Base-by-base conservation (phyloP, 495 filamentous ascomycete genomes). In the Hyaloscypha bicolor region DNA sequence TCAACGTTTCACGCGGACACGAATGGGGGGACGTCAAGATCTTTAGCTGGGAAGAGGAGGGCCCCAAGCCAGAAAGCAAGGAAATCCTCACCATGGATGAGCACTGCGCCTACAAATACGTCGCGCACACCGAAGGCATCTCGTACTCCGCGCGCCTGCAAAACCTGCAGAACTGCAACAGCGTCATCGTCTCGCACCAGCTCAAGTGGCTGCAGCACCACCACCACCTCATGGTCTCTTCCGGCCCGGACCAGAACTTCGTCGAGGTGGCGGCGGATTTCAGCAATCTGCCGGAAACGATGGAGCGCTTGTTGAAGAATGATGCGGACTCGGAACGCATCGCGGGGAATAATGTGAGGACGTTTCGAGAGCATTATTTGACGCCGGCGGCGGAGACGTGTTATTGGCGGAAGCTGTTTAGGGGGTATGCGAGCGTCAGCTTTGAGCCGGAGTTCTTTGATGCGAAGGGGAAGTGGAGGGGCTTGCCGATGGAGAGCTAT, bases 371-470 rank as follows among this genome's bases (percentile, higher is more conserved):
- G 66, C 78, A 85, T 9, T 88, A 88, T 70, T 75, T 87, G 35
- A 88, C 87, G 21, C 84, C 85, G 0, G 86, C 87, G 11, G 86
- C 86, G 0, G 82, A 87, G 72, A 78, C 82, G 2, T 89, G 85
- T 62, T 88, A 89, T 69, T 89, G 87, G 87, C 77, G 87, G 25
- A 69, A 78, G 57, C 67, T 90, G 74, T 71, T 89, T 4, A 72
- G 73, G 25, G 74, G 72, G 35, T 89, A 84, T 79, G 79, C 77
- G 2, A 71, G 70, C 16, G 80, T 83, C 8, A 77, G 64, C 51
- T 63, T 64, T 53, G 55, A 62, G 33, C 63, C 63, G 2, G 42
- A 48, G 42, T 48, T 48, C 42, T 48, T 48, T 19, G 8, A 30
- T 19, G 4, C 11, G 8, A 48, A 48, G 16, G 42, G 42, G 42